Evolutionary conservation across 2,329 filamentous ascomycete species (phyloP).

Genomic region (Trichoderma brevicompactum): DNA sequence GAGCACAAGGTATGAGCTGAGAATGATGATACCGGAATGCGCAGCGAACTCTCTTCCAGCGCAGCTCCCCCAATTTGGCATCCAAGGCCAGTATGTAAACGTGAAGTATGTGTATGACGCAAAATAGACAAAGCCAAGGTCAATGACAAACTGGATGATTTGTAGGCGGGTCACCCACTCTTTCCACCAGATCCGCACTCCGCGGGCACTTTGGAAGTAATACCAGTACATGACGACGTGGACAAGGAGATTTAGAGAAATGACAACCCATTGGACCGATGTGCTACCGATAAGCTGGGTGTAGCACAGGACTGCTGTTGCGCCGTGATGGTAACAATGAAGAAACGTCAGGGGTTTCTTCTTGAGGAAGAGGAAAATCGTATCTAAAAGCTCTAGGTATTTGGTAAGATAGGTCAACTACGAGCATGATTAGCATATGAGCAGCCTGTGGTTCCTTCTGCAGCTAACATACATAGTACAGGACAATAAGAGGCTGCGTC

Average conservation of each 20-base stretch:
- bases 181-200: conserved; percentile 92
- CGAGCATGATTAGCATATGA: conserved; percentile 34
- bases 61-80: conserved; percentile 71
- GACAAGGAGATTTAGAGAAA: conserved; percentile 80
- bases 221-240: conserved; percentile 98
- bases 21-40: conserved; percentile 71
- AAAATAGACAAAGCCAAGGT: conserved; percentile 78
- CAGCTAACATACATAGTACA: conserved; percentile 75
- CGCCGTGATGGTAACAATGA: conserved; percentile 90
- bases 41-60: conserved; percentile 81
- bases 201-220: conserved; percentile 91
- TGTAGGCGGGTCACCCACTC: conserved; percentile 91
- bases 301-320: conserved; percentile 87
- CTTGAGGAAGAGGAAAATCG: conserved; percentile 87
- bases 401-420: conserved; percentile 91
- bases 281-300: conserved; percentile 84
- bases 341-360: conserved; percentile 95
- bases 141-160: conserved; percentile 86
- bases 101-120: conserved; percentile 80
- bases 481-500: conserved; percentile 79
- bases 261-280: conserved; percentile 83
- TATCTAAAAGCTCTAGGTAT: conserved; percentile 85
- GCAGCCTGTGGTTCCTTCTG: not conserved
- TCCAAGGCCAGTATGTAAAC: conserved; percentile 69
- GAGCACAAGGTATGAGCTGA: conserved; percentile 75